Evolutionary conservation across 73 alveolate genomes (phyloP), one percentile per base, ranked within the genome.

Genomic region (Paramecium sexaurelia): DNA sequence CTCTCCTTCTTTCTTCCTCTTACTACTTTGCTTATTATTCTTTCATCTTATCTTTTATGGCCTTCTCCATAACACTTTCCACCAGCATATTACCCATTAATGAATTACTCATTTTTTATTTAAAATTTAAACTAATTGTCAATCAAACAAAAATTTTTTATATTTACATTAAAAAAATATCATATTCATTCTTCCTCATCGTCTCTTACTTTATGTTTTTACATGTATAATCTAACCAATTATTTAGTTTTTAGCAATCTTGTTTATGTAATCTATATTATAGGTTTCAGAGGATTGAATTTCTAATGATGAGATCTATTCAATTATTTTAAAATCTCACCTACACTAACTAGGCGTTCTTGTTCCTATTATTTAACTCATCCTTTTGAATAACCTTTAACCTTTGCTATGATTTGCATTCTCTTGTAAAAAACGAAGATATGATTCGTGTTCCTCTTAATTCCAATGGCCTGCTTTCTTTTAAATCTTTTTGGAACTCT

Each of bases 61-160:
- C 98, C 61, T 91, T 95, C 68, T 91, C 94, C 98, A 95, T 95
- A 39, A 95, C 98, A 95, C 47, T 33, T 69, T 88, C 94, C 17
- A 82, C 87, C 75, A 88, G 83, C 94, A 88, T 88, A 61, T 88
- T 88, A 35, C 94, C 94, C 94, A 88, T 88, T 27, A 88, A 69
- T 4, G 78, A 11, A 82, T 88, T 88, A 47, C 94, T 88, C 93
- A 86, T 86, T 55, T 47, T 43, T 33, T 55, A 17, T 32, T 33
- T 55, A 24, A 57, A 61, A 13, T 61, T 29, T 57, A 39, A 33
- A 71, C 10, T 27, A 13, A 66, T n/a, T 29, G 26, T 66, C 27
- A 66, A 66, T 66, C 37, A 32, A 66, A 29, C 36, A 66, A 24
- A 66, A 29, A 66, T 13, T 5, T 4, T 27, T 66, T 2, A 66